A percentile compares a stretch with the other conserved stretches of the same genome.
These are phyloP conservation scores for Candida piceae DNA, from an alignment of 805 yeast species.

Conservation along the genomic window DNA sequence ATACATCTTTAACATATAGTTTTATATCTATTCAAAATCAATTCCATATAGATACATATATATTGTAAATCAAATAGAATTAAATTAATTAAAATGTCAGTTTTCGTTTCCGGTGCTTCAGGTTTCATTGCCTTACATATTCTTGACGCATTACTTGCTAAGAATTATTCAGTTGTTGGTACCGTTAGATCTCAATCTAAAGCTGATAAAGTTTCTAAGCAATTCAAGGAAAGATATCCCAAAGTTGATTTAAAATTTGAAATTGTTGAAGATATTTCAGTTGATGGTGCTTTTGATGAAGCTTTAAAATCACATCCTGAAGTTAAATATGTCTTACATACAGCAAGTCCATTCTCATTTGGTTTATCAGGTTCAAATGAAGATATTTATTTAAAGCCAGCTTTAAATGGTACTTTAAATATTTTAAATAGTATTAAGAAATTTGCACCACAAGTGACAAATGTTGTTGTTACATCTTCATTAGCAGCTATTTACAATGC, in stretches of 20 bases:
- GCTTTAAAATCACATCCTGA: constrained; percentile 38
- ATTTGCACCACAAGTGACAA: constrained; percentile 40
- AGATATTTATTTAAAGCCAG: constrained; percentile 50
- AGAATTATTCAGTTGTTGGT: constrained; percentile 44
- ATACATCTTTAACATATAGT: too few relatives aligned
- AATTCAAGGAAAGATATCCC: constrained; percentile 28
- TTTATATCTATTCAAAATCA: too few relatives aligned
- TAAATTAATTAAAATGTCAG: constrained; percentile 12
- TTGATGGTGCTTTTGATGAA: constrained; percentile 42
- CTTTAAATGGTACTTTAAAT: constrained; percentile 49
- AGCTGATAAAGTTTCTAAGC: constrained; percentile 33
- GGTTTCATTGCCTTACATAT: constrained; percentile 52
- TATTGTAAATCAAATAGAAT: neutral
- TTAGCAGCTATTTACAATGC: constrained; percentile 39
- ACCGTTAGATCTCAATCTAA: constrained; percentile 43
- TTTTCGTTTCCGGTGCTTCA: constrained; percentile 48
- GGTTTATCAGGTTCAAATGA: constrained; percentile 39
- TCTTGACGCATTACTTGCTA: constrained; percentile 34
- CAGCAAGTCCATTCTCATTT: constrained; percentile 44
- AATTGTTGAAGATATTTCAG: constrained; percentile 33
- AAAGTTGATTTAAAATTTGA: constrained; percentile 25
- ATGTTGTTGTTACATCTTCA: constrained; percentile 51
- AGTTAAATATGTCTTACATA: constrained; percentile 42
- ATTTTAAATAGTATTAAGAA: constrained; percentile 39
- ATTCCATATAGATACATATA: too few relatives aligned